phyloP scores from a whole-genome alignment of 257 asterid genomes.

The Eucommia ulmoides region DNA sequence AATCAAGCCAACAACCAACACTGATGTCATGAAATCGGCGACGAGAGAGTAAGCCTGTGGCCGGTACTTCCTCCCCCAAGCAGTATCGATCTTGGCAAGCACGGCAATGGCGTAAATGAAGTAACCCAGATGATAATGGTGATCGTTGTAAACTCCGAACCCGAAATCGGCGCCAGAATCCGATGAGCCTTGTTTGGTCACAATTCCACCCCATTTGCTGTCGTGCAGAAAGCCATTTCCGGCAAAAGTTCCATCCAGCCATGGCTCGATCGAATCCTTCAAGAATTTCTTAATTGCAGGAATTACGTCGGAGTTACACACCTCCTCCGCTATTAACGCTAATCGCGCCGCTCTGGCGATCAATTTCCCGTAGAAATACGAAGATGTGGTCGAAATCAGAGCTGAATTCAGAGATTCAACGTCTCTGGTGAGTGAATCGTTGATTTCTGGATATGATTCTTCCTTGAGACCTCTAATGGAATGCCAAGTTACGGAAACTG shows the following conservation, averaged over 20 bases:
- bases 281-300: slow-evolving; percentile 54
- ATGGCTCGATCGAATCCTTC: slow-evolving; percentile 84
- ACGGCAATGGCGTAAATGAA: slow-evolving; percentile 78
- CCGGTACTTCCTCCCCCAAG: slow-evolving; percentile 77
- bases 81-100: slow-evolving; percentile 75
- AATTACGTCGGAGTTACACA: slow-evolving; percentile 43
- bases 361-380: slow-evolving; percentile 73
- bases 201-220: slow-evolving; percentile 84
- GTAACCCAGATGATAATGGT: slow-evolving; percentile 84
- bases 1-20: no score
- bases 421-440: slow-evolving; percentile 47
- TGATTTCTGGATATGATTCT: slow-evolving; percentile 37
- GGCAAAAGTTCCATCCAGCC: slow-evolving; percentile 74
- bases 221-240: slow-evolving; percentile 74
- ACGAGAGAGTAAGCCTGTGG: slow-evolving; percentile 65
- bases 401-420: slow-evolving; percentile 42
- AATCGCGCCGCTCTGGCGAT: slow-evolving; percentile 94
- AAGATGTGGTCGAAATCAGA: slow-evolving; percentile 46
- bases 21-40: slow-evolving; percentile 84
- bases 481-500: slow-evolving; percentile 81
- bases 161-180: slow-evolving; percentile 92
- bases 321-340: slow-evolving; percentile 89
- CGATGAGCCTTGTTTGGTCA: slow-evolving; percentile 63
- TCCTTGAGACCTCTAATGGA: slow-evolving; percentile 62
- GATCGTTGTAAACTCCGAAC: slow-evolving; percentile 79